Evolutionary conservation across 208 protist species (phyloP).

Genomic region (Crithidia acanthocephali): DNA sequence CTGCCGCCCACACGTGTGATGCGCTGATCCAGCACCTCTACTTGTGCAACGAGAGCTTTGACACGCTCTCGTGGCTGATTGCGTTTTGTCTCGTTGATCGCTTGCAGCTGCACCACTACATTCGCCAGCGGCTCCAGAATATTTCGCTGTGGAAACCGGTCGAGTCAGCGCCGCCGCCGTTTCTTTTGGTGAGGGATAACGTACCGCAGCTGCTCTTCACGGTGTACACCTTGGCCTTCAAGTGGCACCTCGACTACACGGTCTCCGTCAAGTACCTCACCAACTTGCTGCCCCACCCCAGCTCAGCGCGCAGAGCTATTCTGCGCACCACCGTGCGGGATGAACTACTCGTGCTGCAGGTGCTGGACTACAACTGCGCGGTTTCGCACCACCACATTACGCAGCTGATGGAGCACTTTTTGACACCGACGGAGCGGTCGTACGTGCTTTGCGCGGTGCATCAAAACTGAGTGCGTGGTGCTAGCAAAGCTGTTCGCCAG

Average conservation of each 20-base stretch:
- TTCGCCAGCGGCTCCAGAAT: conserved; percentile 35
- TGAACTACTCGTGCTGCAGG: conserved; percentile 40
- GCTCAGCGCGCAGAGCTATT: conserved; percentile 20
- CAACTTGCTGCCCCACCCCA: conserved; percentile 46
- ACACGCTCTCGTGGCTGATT: conserved; percentile 68
- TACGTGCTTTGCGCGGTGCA: conserved; percentile 33
- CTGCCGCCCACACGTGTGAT: conserved; percentile 21
- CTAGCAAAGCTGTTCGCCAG: too few species aligned
- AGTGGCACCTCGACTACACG: conserved; percentile 77
- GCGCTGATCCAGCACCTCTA: conserved; percentile 72
- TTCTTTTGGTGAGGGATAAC: conserved; percentile 7
- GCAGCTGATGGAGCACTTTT: conserved; percentile 63
- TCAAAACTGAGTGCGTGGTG: not conserved
- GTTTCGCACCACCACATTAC: conserved; percentile 37
- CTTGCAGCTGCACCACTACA: conserved; percentile 55
- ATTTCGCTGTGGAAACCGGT: conserved; percentile 24
- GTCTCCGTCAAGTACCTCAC: conserved; percentile 63
- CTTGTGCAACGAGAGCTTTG: conserved; percentile 49
- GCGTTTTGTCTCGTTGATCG: conserved; percentile 79
- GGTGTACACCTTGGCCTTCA: conserved; percentile 68
- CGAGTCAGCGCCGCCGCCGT: not conserved
- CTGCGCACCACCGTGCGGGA: conserved; percentile 21
- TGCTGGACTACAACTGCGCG: conserved; percentile 60
- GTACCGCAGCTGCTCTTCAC: conserved; percentile 57
- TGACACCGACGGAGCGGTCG: conserved; percentile 43